Base-by-base conservation (phyloP, 176 grass and related monocot species). In the Elaeis guineensis region DNA sequence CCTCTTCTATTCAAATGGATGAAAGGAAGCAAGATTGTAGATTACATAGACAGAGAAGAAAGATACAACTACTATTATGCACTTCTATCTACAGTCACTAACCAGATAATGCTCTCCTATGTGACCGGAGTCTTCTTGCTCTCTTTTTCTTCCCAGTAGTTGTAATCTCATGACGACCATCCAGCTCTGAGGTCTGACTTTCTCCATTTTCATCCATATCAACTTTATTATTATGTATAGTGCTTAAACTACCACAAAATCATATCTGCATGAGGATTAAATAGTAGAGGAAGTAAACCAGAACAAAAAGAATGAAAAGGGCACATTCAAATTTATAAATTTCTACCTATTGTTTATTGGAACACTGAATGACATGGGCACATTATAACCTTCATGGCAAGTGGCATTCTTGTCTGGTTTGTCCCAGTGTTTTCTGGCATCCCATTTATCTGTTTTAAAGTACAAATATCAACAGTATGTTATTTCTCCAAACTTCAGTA, bases 91-190 rank as follows among this genome's bases (percentile, higher is more conserved):
- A 44, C 9, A 44, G 35, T 44, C 14, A 44, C 35, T 14, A 75
- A 64, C 59, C 69, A 21, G 64, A 25, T 69, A 69, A 39, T 82
- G 75, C 67, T n/a, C 21, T 61, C 83, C 88, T 85, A 97, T 81
- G 49, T 66, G 80, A 73, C 65, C 79, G 71, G 65, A 59, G 72
- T 79, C 81, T 97, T 69, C 75, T 88, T 88, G 67, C 72, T 88
- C 84, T 81, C 73, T 59, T 82, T 80, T 91, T 83, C 72, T 78
- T 91, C 88, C 85, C 76, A 49, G 44, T 79, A 59, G 23, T 63
- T 59, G 56, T 21, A 81, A 54, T 52, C 54, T 66, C 74, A 30
- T 66, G 52, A 52, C 67, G 49, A 58, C 69, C 54, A 21, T 80
- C 63, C 72, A 81, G 63, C 19, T 51, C 64, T 55, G 64, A 79